These are phyloP conservation scores for Acacia acuminata DNA, from an alignment of 306 rosid genomes.

Conservation along the genomic window DNA sequence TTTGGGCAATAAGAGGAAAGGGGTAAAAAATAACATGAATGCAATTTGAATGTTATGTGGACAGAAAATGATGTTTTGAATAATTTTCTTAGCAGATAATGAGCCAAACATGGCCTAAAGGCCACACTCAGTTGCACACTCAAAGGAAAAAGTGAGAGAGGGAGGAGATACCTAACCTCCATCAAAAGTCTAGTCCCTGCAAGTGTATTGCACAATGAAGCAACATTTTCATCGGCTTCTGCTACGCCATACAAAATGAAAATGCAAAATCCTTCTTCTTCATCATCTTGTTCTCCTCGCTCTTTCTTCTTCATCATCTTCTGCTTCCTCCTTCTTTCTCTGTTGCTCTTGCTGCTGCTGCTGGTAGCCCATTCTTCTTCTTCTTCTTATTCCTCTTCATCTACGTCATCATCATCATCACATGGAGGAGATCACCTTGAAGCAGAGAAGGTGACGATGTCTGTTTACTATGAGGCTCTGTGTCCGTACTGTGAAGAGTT, in stretches of 20 bases:
- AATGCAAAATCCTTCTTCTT: conserved; percentile 44
- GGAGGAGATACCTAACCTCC: neutral
- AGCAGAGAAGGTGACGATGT: conserved; percentile 50
- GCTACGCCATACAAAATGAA: conserved; percentile 25
- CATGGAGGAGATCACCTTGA: neutral
- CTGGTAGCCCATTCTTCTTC: conserved; percentile 32
- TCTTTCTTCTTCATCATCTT: conserved; percentile 55
- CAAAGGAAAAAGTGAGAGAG: neutral
- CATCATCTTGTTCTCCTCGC: conserved; percentile 53
- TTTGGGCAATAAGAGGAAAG: no score
- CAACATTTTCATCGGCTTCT: neutral
- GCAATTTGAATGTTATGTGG: neutral
- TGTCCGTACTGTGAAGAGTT: conserved; percentile 91
- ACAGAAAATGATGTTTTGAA: neutral
- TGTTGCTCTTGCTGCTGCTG: conserved; percentile 37
- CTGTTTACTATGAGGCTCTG: conserved; percentile 75
- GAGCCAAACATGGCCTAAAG: neutral
- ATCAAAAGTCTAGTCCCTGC: neutral
- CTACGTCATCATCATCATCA: neutral
- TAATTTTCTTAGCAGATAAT: no score
- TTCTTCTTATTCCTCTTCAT: neutral
- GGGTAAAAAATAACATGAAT: neutral
- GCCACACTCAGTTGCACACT: neutral
- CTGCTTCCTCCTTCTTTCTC: conserved; percentile 49
- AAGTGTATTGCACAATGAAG: neutral